phyloP scores from a whole-genome alignment of 2,329 filamentous ascomycete genomes.

The Aspergillus ustus region DNA sequence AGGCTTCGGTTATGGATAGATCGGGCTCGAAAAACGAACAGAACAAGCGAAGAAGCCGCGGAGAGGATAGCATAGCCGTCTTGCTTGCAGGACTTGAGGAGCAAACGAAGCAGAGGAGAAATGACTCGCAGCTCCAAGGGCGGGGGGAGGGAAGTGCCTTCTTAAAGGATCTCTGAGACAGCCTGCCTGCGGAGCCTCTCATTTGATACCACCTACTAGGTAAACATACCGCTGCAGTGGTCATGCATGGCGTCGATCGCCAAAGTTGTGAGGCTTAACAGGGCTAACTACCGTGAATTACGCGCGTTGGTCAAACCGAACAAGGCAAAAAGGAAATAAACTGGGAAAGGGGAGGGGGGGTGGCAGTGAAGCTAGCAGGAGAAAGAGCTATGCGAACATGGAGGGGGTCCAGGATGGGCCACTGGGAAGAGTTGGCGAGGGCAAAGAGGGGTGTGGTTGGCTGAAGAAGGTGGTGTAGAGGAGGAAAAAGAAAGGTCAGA shows the following conservation, averaged over 20 bases:
- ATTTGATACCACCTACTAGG: slow-evolving; percentile 54
- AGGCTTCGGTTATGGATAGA: not conserved
- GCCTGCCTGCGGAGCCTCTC: slow-evolving; percentile 44
- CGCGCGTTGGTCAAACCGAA: slow-evolving; percentile 25
- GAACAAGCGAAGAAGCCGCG: slow-evolving; percentile 1
- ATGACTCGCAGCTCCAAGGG: slow-evolving; percentile 21
- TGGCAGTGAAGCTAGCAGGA: slow-evolving; percentile 21
- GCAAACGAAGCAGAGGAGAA: slow-evolving; percentile 17
- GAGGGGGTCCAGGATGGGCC: slow-evolving; percentile 19
- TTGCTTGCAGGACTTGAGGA: not conserved
- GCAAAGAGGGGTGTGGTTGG: slow-evolving; percentile 17
- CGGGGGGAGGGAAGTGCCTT: slow-evolving; percentile 35
- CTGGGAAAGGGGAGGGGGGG: slow-evolving; percentile 33
- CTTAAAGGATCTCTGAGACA: slow-evolving; percentile 39
- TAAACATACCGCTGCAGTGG: slow-evolving; percentile 44
- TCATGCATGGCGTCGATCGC: slow-evolving; percentile 53
- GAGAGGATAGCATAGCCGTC: slow-evolving; percentile 6
- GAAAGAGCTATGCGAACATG: slow-evolving; percentile 18
- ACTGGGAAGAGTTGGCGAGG: slow-evolving; percentile 13
- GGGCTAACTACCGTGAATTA: slow-evolving; percentile 33
- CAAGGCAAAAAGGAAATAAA: slow-evolving; percentile 28
- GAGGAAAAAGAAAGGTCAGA: slow-evolving; percentile 17
- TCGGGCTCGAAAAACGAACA: not conserved
- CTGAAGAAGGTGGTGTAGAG: slow-evolving; percentile 15
- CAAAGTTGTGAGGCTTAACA: slow-evolving; percentile 43